Conservation (phyloP, 2,329 filamentous ascomycete genomes). For the Alternaria ethzedia region DNA sequence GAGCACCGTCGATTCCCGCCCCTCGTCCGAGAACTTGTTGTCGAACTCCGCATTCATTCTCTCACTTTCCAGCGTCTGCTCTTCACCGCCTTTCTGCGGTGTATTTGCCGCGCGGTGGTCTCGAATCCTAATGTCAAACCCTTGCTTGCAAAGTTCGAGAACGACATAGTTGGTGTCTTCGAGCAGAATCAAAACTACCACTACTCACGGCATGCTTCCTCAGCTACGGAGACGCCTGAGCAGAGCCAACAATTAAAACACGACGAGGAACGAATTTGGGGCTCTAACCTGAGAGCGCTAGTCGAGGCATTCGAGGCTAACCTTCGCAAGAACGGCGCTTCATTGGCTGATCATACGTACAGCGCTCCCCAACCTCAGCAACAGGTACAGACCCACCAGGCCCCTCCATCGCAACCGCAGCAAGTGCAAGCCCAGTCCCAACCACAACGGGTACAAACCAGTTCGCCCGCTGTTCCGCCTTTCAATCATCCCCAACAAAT, state of each 20-base stretch:
- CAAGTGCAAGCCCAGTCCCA: background rate
- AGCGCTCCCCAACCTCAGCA: background rate
- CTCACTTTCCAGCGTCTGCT: slow-evolving; percentile 60
- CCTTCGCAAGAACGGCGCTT: background rate
- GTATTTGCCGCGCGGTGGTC: slow-evolving; percentile 42
- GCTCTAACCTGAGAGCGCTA: slow-evolving; percentile 2
- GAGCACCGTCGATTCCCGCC: slow-evolving; percentile 55
- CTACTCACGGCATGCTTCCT: background rate
- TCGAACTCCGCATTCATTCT: slow-evolving; percentile 58
- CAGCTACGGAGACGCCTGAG: background rate
- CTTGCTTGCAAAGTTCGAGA: slow-evolving; percentile 13
- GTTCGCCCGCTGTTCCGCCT: background rate
- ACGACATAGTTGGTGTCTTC: slow-evolving; percentile 3
- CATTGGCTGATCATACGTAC: background rate
- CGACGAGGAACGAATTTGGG: slow-evolving; percentile 9
- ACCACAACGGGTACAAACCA: background rate
- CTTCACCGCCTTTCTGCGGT: slow-evolving; percentile 59
- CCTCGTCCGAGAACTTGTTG: slow-evolving; percentile 62
- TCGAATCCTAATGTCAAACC: background rate
- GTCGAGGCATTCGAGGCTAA: background rate
- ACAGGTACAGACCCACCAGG: background rate
- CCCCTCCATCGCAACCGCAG: background rate
- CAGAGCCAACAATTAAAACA: slow-evolving; percentile 1
- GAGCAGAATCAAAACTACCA: slow-evolving; percentile 15
- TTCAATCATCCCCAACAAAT: background rate